A percentile compares a stretch with the other conserved stretches of the same genome.
These are phyloP conservation scores for Penicillium polonicum DNA, from an alignment of 2,329 filamentous ascomycete species.

Conservation along the genomic window DNA sequence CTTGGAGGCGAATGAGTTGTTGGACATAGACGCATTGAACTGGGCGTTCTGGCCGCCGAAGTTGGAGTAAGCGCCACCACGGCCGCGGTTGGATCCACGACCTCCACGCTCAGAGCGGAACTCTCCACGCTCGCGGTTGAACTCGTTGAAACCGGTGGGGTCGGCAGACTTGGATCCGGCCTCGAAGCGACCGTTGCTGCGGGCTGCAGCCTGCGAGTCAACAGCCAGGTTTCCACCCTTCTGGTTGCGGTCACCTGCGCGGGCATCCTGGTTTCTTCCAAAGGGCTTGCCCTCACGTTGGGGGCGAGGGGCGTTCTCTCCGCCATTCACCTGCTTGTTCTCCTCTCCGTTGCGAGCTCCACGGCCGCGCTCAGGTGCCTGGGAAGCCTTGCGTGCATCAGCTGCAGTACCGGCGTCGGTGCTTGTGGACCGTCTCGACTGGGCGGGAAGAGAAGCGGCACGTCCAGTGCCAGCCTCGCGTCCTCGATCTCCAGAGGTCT, in stretches of 20 bases:
- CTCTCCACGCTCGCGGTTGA: slow-evolving; percentile 37
- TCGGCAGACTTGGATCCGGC: slow-evolving; percentile 41
- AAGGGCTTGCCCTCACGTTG: slow-evolving; percentile 39
- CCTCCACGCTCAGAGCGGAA: slow-evolving; percentile 41
- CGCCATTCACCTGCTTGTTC: slow-evolving; percentile 28
- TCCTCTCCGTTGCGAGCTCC: slow-evolving; percentile 36
- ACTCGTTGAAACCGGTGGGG: slow-evolving; percentile 34
- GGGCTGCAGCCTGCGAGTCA: slow-evolving; percentile 36
- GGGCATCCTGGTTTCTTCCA: slow-evolving; percentile 33
- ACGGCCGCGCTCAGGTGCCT: slow-evolving; percentile 33
- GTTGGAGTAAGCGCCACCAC: slow-evolving; percentile 38
- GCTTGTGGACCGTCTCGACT: slow-evolving; percentile 37
- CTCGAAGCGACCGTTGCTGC: slow-evolving; percentile 40
- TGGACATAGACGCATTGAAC: slow-evolving; percentile 39
- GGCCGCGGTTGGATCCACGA: slow-evolving; percentile 41
- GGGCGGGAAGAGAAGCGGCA: slow-evolving; percentile 43
- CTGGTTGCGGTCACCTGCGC: slow-evolving; percentile 25
- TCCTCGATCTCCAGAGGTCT: slow-evolving; percentile 34
- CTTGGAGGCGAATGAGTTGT: slow-evolving; percentile 44
- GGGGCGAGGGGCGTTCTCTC: slow-evolving; percentile 32
- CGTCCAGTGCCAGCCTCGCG: slow-evolving; percentile 38
- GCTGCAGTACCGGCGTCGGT: slow-evolving; percentile 29
- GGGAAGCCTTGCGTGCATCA: slow-evolving; percentile 36
- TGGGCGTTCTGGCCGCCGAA: slow-evolving; percentile 40
- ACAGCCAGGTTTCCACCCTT: slow-evolving; percentile 31